Evolutionary conservation across 208 protist species (phyloP).

Genomic region (Wallacemonas sp.): DNA sequence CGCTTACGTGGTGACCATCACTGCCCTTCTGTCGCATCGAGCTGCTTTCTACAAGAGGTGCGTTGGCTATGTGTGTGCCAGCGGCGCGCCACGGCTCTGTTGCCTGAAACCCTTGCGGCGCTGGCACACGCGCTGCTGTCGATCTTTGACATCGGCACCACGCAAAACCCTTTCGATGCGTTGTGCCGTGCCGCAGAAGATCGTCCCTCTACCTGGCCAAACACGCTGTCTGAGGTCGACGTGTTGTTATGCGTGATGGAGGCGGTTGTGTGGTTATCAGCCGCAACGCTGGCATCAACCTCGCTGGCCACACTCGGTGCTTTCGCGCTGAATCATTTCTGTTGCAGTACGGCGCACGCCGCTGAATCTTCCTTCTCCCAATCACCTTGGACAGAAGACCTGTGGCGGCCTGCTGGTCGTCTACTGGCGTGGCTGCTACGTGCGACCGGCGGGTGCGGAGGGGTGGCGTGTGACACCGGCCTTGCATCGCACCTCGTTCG

Average conservation of each 20-base stretch:
- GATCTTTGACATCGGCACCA: neutral
- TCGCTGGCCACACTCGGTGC: neutral
- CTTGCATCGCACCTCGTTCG: no score
- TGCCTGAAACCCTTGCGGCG: neutral
- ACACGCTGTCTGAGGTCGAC: neutral
- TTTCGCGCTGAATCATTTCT: neutral
- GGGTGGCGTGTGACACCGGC: no score
- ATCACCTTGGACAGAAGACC: no score
- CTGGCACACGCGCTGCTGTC: neutral
- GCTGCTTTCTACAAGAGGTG: slow-evolving; percentile 25
- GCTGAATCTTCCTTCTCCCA: no score
- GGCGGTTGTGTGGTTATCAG: neutral
- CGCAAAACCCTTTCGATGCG: neutral
- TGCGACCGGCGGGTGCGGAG: no score
- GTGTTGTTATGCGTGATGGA: neutral
- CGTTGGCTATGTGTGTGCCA: slow-evolving; percentile 5
- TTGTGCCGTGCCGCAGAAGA: no score
- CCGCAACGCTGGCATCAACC: neutral
- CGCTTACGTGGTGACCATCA: slow-evolving; percentile 8
- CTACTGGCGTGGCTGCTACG: neutral
- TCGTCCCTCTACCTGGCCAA: no score
- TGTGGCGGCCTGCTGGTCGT: neutral
- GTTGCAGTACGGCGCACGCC: no score
- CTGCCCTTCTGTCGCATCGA: slow-evolving; percentile 5
- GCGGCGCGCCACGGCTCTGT: neutral